Evolutionary conservation across 306 rosid species (phyloP), one percentile per base, ranked within the genome.

Genomic region (Ochetophila trinervis): DNA sequence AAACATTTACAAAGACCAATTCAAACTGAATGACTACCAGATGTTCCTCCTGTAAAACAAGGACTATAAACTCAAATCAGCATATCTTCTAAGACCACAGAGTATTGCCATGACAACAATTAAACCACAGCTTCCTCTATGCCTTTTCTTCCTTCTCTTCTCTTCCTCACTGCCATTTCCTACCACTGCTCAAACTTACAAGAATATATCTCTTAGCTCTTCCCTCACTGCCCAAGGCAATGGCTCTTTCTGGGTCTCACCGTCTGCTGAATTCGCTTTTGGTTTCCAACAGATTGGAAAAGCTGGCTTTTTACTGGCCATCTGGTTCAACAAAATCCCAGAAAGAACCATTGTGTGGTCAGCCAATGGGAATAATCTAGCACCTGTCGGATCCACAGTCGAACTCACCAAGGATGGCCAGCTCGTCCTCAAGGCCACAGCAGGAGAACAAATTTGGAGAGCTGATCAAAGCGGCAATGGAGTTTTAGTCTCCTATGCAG

Each of bases 311-410:
- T 22, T 84, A 17, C 36, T 80, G 6, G 78, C 88, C 68, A 80
- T 71, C 48, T 83, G 88, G 88, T 77, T 76, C 66, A 44, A 83
- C 58, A 71, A 67, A 45, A 74, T 79, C 54, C 23, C 56, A 0
- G 60, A 67, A 14, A 52, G n/a, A 51, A 83, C 83, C 9, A 27
- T 84, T 37, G 76, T 84, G 3, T 84, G 89, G 89, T 77, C 72
- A 0, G 74, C 85, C 45, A 84, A 78, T 66, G 62, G 77, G 1
- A 10, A 32, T 17, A 50, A 36, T 9, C 69, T 63, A 11, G 76
- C 47, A 30, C 60, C 50, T 8, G 53, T 10, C 11, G 82, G 82
- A 11, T 81, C 86, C 32, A 69, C 22, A 50, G 49, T 84, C 23
- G 57, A 60, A 24, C 78, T 84, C 9, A 78, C 71, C 60, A 20